Evolutionary conservation across 2,329 filamentous ascomycete species (phyloP).

Genomic region (Hansfordia pulvinata): DNA sequence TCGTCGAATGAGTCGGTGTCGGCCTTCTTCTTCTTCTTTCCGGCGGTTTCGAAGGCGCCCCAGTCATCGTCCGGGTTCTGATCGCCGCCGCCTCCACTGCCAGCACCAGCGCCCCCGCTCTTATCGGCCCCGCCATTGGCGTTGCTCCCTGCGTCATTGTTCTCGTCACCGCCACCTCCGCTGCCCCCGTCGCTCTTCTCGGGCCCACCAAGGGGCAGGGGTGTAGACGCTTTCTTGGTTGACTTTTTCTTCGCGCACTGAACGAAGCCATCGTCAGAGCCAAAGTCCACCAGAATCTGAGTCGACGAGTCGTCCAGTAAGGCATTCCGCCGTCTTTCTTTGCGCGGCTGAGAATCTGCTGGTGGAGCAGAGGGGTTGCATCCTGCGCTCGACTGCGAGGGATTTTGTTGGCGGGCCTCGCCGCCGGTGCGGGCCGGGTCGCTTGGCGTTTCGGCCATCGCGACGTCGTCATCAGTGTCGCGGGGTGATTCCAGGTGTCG

Average conservation of each 20-base stretch:
- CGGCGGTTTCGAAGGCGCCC: slow-evolving; percentile 7
- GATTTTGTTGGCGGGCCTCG: no score
- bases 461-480: no score
- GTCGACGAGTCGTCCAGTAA: no score
- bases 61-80: slow-evolving; percentile 8
- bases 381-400: no score
- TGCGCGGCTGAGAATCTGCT: no score
- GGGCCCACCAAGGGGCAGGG: slow-evolving; percentile 9
- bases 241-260: slow-evolving; percentile 42
- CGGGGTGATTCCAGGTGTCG: no score
- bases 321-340: no score
- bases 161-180: slow-evolving; percentile 16
- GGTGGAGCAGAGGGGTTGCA: no score
- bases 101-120: slow-evolving; percentile 8
- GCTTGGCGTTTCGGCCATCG: no score
- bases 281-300: no score
- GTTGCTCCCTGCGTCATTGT: slow-evolving; percentile 17
- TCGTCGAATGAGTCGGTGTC: slow-evolving; percentile 50
- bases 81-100: slow-evolving; percentile 17
- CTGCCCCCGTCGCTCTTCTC: slow-evolving; percentile 22
- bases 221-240: slow-evolving; percentile 22
- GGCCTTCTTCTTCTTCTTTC: slow-evolving; percentile 1
- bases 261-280: slow-evolving; percentile 35
- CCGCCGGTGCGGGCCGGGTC: no score
- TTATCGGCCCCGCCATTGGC: no score